Conservation (phyloP, 768 basidiomycete species). For the Galerina sulciceps region DNA sequence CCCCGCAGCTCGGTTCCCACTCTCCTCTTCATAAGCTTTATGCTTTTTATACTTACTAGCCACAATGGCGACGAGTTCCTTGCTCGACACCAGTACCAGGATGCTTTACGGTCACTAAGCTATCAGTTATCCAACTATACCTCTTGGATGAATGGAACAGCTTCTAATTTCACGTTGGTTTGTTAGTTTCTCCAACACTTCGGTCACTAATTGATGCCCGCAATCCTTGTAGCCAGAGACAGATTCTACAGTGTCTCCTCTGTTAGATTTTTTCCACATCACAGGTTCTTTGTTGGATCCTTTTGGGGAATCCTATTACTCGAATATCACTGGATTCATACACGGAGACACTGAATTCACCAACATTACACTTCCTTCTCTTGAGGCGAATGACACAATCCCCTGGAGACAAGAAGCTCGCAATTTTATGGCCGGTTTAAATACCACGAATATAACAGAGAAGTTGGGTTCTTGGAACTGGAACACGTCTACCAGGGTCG, state of each 20-base stretch:
- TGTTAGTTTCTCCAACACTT: background rate
- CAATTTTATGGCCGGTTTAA: conserved; percentile 51
- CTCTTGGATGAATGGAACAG: conserved; percentile 73
- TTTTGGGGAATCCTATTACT: conserved; percentile 59
- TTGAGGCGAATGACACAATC: conserved; percentile 39
- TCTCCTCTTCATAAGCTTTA: conserved; percentile 73
- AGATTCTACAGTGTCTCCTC: conserved; percentile 43
- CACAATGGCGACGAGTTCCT: conserved; percentile 72
- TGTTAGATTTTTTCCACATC: conserved; percentile 55
- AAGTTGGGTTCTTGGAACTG: conserved; percentile 70
- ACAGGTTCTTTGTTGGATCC: conserved; percentile 50
- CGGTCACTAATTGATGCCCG: background rate
- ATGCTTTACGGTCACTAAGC: conserved; percentile 59
- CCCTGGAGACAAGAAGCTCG: conserved; percentile 58
- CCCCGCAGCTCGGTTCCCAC: conserved; percentile 69
- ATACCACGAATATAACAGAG: conserved; percentile 52
- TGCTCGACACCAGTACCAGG: conserved; percentile 66
- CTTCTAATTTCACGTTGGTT: conserved; percentile 70
- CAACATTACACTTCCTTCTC: conserved; percentile 61
- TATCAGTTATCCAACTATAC: conserved; percentile 75
- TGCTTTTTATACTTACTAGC: conserved; percentile 81
- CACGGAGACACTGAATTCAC: conserved; percentile 63
- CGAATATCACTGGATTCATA: conserved; percentile 81
- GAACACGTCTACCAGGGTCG: conserved; percentile 63
- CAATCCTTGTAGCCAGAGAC: conserved; percentile 45